Percentiles rank a stretch among this genome's conserved stretches.
Conservation (phyloP, 1,139 yeast species). For the Hansenula sp. region DNA sequence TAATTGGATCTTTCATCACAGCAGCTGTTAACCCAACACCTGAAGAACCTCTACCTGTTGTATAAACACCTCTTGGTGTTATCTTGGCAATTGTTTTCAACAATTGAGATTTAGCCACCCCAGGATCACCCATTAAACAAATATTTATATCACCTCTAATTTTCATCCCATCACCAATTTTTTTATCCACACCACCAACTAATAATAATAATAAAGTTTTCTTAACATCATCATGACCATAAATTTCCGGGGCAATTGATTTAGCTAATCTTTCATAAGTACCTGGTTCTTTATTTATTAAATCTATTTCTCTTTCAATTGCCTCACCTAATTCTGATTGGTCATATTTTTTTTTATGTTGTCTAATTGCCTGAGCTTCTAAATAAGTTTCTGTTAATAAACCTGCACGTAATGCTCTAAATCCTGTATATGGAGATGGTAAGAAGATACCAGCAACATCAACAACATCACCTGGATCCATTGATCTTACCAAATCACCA, state of each 20-base stretch:
- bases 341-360: slow-evolving; percentile 88
- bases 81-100: slow-evolving; percentile 87
- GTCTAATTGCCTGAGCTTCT: slow-evolving; percentile 81
- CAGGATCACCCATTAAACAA: slow-evolving; percentile 99
- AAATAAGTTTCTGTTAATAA: slow-evolving; percentile 89
- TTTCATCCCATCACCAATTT: slow-evolving; percentile 92
- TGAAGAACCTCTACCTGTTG: slow-evolving; percentile 98
- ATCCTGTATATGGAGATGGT: slow-evolving; percentile 96
- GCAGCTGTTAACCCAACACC: slow-evolving; percentile 99
- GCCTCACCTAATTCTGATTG: slow-evolving; percentile 55
- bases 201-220: slow-evolving; percentile 80
- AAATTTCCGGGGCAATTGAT: slow-evolving; percentile 97
- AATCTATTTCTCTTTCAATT: slow-evolving; percentile 50
- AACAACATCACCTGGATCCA: slow-evolving; percentile 93
- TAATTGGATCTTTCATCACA: slow-evolving; percentile 97
- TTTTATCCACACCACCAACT: slow-evolving; percentile 95
- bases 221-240: slow-evolving; percentile 90
- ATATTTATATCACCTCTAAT: slow-evolving; percentile 97
- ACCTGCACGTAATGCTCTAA: slow-evolving; percentile 88
- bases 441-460: slow-evolving; percentile 89
- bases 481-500: slow-evolving; percentile 82
- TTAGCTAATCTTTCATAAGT: slow-evolving; percentile 77
- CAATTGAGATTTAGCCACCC: slow-evolving; percentile 98
- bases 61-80: slow-evolving; percentile 96
- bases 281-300: slow-evolving; percentile 56